Evolutionary conservation across 257 asterid genomes (phyloP), one percentile per base, ranked within the genome.

Genomic region (Solanum microdontum): DNA sequence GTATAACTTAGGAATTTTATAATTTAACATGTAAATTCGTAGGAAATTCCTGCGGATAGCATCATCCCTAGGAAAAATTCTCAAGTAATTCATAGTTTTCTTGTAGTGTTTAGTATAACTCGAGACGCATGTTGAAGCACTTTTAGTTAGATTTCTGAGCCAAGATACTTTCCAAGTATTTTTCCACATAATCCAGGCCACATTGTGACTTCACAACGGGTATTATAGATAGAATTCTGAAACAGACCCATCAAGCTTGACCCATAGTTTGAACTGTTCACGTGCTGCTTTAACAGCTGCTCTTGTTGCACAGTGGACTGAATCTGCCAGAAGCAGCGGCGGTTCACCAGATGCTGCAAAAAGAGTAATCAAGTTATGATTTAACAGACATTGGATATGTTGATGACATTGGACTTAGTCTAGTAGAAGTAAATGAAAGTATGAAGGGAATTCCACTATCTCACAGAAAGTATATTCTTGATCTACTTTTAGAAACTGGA

Each of bases 291-390:
- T 92, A 85, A 95, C 91, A 45, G 98, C 98, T n/a, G 96, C 96
- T 86, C 95, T 90, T 0, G 93, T 90, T 19, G 98, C 98, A 79
- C 98, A 94, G 87, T 94, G 94, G 84, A 94, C 94, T 0, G 98
- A 94, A 87, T 88, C 96, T 13, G 98, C 95, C 91, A 96, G 88
- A 85, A 94, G 92, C 88, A 94, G 86, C 2, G 97, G 98, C 2
- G 98, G 98, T 77, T 95, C 98, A 60, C 98, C 98, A 23, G 94
- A 94, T 82, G 98, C 98, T 92, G 91, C 90, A 88, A 19, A 86
- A 15, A 11, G 66, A 7, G 70, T 55, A 11, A 83, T 84, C 76
- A 79, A 7, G 8, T 79, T 79, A 79, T 1, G 39, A 33, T 79
- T 79, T 10, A 79, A 79, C 55, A 45, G 0, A 45, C 55, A 45